Evolutionary conservation across 2,329 filamentous ascomycete species (phyloP), one percentile per base, ranked within the genome.

Genomic region (Fusarium keratoplasticum): DNA sequence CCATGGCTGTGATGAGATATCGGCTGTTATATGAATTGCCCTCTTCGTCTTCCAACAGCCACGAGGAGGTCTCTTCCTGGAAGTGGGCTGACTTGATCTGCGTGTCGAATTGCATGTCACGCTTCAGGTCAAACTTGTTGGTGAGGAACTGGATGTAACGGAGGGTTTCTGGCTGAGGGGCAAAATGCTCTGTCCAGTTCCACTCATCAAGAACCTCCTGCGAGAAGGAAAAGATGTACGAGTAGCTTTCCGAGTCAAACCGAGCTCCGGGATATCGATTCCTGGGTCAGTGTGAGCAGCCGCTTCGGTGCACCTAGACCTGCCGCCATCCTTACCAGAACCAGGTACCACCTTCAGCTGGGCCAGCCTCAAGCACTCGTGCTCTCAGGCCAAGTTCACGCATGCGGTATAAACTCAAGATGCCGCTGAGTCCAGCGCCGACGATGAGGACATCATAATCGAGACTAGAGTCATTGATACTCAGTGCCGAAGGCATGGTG

Each of bases 341-440:
- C 86, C 87, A 88, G 3, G 85, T 87, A 1, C 86, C 86, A 5
- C 85, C 85, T 36, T 83, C 82, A 6, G 78, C 81, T 18, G 81
- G 79, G 14, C 80, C 83, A 27, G 82, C 82, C 66, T 86, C 85
- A n/a, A 86, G 67, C 6, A 82, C 81, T 65, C 78, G 81, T 61
- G 80, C 79, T 50, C 77, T 76, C 47, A 81, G 76, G 3, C 82
- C 82, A 13, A 84, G 67, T 36, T 86, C 72, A 6, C 81, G 77
- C 78, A 87, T 83, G 4, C 81, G 81, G 73, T 86, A 81, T 9
- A 86, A 74, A 1, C 81, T 80, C 27, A 82, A 84, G 55, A 87
- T 83, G 6, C 85, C 85, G 47, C 81, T 82, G 4, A 86, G 77
- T 2, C 75, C 74, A 33, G 72, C 75, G 10, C 75, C 75, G 6